Evolutionary conservation across 192 early-diverging fungal species (phyloP).

Genomic region (Coemansia sp.): DNA sequence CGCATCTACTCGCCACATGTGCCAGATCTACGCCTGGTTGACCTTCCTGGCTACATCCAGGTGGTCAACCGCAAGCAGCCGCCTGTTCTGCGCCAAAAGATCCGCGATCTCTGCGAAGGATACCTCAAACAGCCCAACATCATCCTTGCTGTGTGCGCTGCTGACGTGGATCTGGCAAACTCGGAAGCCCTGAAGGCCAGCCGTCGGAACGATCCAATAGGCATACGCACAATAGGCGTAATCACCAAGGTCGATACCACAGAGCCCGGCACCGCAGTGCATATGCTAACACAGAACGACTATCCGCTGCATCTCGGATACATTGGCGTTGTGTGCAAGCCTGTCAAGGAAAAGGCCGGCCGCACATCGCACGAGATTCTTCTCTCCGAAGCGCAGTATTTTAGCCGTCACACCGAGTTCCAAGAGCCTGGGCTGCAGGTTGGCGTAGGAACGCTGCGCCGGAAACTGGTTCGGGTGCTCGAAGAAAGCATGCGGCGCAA

Average conservation of each 20-base stretch:
- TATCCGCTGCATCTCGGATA: slow-evolving; percentile 95
- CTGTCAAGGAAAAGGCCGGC: slow-evolving; percentile 41
- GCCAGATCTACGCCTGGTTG: slow-evolving; percentile 80
- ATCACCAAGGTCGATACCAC: slow-evolving; percentile 90
- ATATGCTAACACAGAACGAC: slow-evolving; percentile 84
- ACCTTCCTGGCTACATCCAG: slow-evolving; percentile 86
- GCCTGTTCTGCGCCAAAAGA: slow-evolving; percentile 70
- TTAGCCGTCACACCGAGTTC: slow-evolving; percentile 57
- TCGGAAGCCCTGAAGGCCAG: slow-evolving; percentile 79
- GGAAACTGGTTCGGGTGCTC: slow-evolving; percentile 83
- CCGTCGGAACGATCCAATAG: slow-evolving; percentile 76
- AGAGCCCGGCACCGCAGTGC: slow-evolving; percentile 72
- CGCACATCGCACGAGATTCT: slow-evolving; percentile 28
- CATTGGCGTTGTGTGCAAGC: slow-evolving; percentile 93
- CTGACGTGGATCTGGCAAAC: slow-evolving; percentile 85
- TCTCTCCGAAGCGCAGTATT: slow-evolving; percentile 62
- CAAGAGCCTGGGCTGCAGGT: slow-evolving; percentile 63
- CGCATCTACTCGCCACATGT: slow-evolving; percentile 82
- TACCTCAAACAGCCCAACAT: slow-evolving; percentile 82
- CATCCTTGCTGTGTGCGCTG: slow-evolving; percentile 80
- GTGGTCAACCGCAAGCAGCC: slow-evolving; percentile 83
- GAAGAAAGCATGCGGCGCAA: slow-evolving; percentile 90
- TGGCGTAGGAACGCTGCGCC: slow-evolving; percentile 83
- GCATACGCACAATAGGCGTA: slow-evolving; percentile 78
- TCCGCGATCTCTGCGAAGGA: slow-evolving; percentile 79